phyloP scores from a whole-genome alignment of 2,329 filamentous ascomycete species.

The Gaeumannomyces sp. region DNA sequence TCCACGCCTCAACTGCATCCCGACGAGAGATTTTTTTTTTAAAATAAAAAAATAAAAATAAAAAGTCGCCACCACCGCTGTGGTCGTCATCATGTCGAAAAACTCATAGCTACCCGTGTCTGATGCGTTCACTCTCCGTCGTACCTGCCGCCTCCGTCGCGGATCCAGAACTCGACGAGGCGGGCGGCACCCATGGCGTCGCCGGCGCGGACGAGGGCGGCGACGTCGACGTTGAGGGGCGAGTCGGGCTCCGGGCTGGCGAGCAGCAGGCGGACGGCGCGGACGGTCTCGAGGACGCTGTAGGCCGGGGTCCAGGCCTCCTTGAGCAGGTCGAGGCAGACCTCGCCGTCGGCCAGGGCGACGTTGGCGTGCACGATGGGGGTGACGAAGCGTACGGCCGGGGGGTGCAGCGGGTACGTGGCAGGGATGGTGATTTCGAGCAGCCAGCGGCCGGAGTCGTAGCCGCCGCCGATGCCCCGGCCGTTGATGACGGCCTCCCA shows the following conservation, averaged over 20 bases:
- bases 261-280: conserved; percentile 65
- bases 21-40: too few species aligned
- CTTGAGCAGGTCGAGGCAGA: conserved; percentile 83
- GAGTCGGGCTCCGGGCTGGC: conserved; percentile 64
- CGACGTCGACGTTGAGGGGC: conserved; percentile 74
- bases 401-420: conserved; percentile 73
- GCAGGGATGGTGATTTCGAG: conserved; percentile 70
- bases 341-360: conserved; percentile 67
- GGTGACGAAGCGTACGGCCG: conserved; percentile 74
- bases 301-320: conserved; percentile 81
- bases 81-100: too few species aligned
- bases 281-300: conserved; percentile 68
- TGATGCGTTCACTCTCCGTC: conserved; percentile 26
- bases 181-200: conserved; percentile 62
- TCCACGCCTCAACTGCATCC: neutral
- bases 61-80: neutral
- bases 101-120: too few species aligned
- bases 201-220: conserved; percentile 61
- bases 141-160: conserved; percentile 38
- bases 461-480: conserved; percentile 47
- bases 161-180: conserved; percentile 66
- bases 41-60: too few species aligned
- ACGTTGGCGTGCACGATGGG: conserved; percentile 81
- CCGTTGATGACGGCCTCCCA: conserved; percentile 59
- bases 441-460: conserved; percentile 71